phyloP scores from a whole-genome alignment of 176 grass and related monocot genomes.

The Bothriochloa decipiens region DNA sequence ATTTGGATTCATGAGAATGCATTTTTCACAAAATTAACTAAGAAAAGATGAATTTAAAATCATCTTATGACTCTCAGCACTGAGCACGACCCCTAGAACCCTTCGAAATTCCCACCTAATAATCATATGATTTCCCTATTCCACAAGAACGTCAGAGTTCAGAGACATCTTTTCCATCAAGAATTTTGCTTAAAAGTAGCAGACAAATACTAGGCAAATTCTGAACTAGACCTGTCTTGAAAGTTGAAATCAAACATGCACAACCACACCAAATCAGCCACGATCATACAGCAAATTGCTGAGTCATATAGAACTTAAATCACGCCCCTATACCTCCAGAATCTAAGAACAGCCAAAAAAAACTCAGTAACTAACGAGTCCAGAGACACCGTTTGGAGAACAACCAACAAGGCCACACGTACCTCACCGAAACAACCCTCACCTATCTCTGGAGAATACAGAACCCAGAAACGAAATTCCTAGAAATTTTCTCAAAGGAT shows the following conservation, averaged over 20 bases:
- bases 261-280: not conserved
- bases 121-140: not conserved
- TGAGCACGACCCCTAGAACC: not conserved
- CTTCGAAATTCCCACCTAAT: not conserved
- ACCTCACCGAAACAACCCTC: slow-evolving; percentile 27
- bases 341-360: not conserved
- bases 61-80: slow-evolving; percentile 9
- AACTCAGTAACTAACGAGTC: not conserved
- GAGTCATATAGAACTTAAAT: not conserved
- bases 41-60: no score
- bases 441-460: not conserved
- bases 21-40: no score
- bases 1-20: no score
- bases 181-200: not conserved
- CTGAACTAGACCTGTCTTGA: not conserved
- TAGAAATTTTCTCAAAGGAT: not conserved
- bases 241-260: slow-evolving; percentile 1
- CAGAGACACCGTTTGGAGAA: not conserved
- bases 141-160: not conserved
- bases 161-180: not conserved
- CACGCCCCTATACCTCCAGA: not conserved
- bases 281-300: not conserved
- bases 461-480: not conserved
- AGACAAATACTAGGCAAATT: not conserved
- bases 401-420: not conserved